Conservation (phyloP, 441 rosid genomes). For the Croton setiger region DNA sequence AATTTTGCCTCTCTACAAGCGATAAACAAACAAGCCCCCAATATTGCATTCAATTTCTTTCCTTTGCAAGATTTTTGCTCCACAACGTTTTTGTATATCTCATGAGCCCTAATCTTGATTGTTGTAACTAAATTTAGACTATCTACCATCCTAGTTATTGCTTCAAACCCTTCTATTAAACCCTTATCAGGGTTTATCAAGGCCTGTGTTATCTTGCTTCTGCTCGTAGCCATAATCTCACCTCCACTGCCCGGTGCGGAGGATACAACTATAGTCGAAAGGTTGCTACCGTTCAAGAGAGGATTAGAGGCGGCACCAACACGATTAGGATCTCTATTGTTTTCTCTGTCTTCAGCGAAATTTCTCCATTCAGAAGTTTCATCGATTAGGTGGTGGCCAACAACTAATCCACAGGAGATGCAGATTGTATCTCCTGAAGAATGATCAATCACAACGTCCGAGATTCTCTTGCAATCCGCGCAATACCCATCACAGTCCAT, state of each 20-base stretch:
- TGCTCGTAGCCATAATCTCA: neutral
- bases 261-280: constrained; percentile 1
- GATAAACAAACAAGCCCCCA: constrained; percentile 18
- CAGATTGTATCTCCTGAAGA: constrained; percentile 18
- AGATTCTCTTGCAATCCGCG: constrained; percentile 16
- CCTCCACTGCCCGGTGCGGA: neutral
- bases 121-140: constrained; percentile 3
- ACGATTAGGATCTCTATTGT: constrained; percentile 21
- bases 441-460: constrained; percentile 21
- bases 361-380: constrained; percentile 25
- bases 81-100: constrained; percentile 20
- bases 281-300: constrained; percentile 2
- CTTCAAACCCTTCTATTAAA: constrained; percentile 7
- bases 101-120: constrained; percentile 22
- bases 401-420: constrained; percentile 19
- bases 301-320: constrained; percentile 11
- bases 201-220: neutral
- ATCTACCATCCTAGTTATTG: constrained; percentile 15
- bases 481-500: neutral
- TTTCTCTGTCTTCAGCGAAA: constrained; percentile 17
- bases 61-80: constrained; percentile 15
- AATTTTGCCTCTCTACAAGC: constrained; percentile 20
- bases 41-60: constrained; percentile 12
- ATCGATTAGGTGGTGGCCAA: constrained; percentile 12
- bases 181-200: constrained; percentile 4